Evolutionary conservation across 2,329 filamentous ascomycete genomes (phyloP), one percentile per base, ranked within the genome.

Genomic region (Aureobasidium musti): DNA sequence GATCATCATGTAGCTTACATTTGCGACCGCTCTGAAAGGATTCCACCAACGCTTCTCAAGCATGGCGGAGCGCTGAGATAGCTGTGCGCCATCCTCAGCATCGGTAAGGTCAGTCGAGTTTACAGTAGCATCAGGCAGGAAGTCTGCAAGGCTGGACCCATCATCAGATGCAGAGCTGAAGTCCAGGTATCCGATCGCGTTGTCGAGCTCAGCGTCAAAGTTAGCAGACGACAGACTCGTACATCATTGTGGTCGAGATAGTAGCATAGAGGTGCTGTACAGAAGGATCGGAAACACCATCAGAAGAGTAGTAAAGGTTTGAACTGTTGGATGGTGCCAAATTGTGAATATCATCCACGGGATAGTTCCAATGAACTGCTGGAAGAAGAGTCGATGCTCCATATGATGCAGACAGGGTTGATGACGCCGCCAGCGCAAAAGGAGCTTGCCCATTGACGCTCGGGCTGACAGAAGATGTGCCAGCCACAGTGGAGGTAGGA

Each of bases 291-390:
- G 60, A 52, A 17, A 63, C 33, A 26, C 60, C 60, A 6, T 45
- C 23, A 21, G 33, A 37, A 23, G 53, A 28, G 21, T 59, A 59
- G 17, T 59, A 66, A 3, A 66, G 28, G 28, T 49, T 50, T 1
- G 41, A 49, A 54, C 28, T 35, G 50, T 57, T 57, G 1, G 49
- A 49, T 0, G 63, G 63, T 13, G 33, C 33, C 26, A 65, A 23
- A 17, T 65, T 65, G 3, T 33, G 28, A 2, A 65, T 35, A 21
- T 65, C 39, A 19, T 39, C 41, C 6, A 49, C n/a, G 19, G 49
- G 50, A 21, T 54, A 56, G 7, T 65, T 39, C 50, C 52, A 65
- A 26, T 65, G 63, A 17, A 65, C 63, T 23, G 52, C 63, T 3
- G 63, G 63, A 3, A 56, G 37, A 19, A 65, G 50, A n/a, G 63